These are phyloP conservation scores for Trichothecium roseum DNA, from an alignment of 2,329 filamentous ascomycete genomes.

Conservation along the genomic window DNA sequence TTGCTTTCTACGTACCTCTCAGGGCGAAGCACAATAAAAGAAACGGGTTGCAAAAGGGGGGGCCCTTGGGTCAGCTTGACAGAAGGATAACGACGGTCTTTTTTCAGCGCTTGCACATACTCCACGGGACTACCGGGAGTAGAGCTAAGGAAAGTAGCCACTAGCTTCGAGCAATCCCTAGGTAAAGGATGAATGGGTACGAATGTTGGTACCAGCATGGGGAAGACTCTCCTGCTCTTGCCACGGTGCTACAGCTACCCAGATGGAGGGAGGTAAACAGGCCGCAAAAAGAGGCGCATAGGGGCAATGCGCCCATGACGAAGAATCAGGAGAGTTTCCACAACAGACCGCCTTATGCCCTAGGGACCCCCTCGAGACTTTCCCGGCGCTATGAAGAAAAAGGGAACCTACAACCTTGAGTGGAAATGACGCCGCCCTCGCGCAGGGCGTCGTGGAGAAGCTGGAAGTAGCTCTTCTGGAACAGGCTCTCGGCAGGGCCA, in stretches of 20 bases:
- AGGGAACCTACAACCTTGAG: conserved; percentile 99
- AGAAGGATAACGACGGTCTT: conserved; percentile 9
- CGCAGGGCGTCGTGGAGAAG: conserved; percentile 81
- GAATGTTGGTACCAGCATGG: background rate
- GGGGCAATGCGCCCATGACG: background rate
- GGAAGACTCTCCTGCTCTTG: background rate
- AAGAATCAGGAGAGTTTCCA: conserved; percentile 1
- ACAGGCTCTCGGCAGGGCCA: conserved; percentile 88
- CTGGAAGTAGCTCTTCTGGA: conserved; percentile 99
- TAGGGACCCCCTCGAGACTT: conserved; percentile 24
- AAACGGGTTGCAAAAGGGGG: conserved; percentile 8
- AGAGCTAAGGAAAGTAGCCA: conserved; percentile 24
- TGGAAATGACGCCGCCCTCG: conserved; percentile 96
- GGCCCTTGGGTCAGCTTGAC: too few relatives aligned
- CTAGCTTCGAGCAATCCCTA: conserved; percentile 26
- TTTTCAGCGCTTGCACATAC: conserved; percentile 10
- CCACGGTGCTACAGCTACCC: background rate
- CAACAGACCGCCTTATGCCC: conserved; percentile 15
- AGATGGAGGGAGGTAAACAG: background rate
- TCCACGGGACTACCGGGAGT: conserved; percentile 26
- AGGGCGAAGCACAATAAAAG: conserved; percentile 3
- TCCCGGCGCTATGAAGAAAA: conserved; percentile 34
- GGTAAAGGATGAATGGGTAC: conserved; percentile 14
- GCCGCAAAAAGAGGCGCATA: background rate
- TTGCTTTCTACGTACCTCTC: background rate